Conservation (phyloP, 2,329 filamentous ascomycete species). For the Xylaria sp. region DNA sequence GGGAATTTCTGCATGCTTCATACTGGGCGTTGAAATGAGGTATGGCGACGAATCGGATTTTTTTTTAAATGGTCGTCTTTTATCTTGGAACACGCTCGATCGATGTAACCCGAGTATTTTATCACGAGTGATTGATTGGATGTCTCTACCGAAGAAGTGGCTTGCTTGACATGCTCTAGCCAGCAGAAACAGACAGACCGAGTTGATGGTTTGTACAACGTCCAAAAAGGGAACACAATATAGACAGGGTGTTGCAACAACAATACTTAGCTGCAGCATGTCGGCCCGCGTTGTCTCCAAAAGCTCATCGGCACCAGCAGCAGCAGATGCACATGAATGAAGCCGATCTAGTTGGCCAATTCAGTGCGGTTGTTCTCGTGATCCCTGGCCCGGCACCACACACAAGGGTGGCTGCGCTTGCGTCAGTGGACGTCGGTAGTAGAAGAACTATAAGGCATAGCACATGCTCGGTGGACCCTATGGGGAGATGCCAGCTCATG, state of each 20-base stretch:
- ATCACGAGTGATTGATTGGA: constrained; percentile 2
- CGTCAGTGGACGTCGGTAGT: constrained; percentile 36
- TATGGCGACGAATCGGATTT: background rate
- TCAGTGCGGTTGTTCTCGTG: constrained; percentile 23
- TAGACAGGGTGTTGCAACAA: constrained; percentile 26
- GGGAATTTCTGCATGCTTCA: background rate
- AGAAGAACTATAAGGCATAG: constrained; percentile 41
- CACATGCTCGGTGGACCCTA: constrained; percentile 48
- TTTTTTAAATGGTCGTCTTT: background rate
- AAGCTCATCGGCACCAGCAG: background rate
- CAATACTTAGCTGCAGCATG: constrained; percentile 30
- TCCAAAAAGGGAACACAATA: background rate
- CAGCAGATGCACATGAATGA: constrained; percentile 30
- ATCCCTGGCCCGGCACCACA: constrained; percentile 27
- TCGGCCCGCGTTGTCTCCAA: constrained; percentile 34
- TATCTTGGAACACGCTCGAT: background rate
- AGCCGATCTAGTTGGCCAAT: constrained; percentile 30
- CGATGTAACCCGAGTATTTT: background rate
- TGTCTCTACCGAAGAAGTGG: background rate
- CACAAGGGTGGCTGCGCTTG: constrained; percentile 35
- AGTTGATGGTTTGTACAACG: constrained; percentile 7
- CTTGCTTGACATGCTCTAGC: background rate
- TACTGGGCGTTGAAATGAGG: constrained; percentile 1
- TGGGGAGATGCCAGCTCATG: constrained; percentile 50
- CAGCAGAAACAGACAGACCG: background rate